Evolutionary conservation across 768 basidiomycete genomes (phyloP), one percentile per base, ranked within the genome.

Genomic region (Calocybe cyanea): DNA sequence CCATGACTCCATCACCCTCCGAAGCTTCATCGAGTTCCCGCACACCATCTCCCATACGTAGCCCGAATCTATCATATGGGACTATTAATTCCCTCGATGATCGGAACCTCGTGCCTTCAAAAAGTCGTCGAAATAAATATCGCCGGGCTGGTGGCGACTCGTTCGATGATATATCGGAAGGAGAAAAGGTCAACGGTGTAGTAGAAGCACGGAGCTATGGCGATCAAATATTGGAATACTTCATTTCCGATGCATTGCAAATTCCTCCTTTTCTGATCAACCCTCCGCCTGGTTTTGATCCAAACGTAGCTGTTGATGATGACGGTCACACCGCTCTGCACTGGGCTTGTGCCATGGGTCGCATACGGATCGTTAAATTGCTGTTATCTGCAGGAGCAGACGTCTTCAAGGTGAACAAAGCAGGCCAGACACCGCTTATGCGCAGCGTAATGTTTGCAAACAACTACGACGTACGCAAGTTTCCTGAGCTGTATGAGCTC

Each of bases 341-440:
- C 56, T 99, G 96, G 96, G 95, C 94, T 3, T 94, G 92, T 57
- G 96, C 96, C 9, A 97, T 99, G 95, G 96, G 96, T 23, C 87
- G 96, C 33, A 84, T 97, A 45, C 84, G 95, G 25, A 87, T 98
- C 50, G 92, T 98, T 57, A 97, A 97, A 62, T 75, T 97, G 7
- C 76, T 99, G 20, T 75, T 99, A 33, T 87, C 91, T 0, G 89
- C 94, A 2, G 93, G 94, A 15, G 95, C 95, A 11, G 93, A 97
- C 62, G 92, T 96, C 53, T 99, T 95, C 75, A 85, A 88, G 54
- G 92, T 94, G 53, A 99, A 98, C 70, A 90, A 87, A 59, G 81
- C 92, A 9, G 96, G 96, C 2, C 96, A 98, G 65, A 98, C 96
- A 11, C 87, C 95, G 1, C 70, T 99, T 34, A 99, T 99, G 96